phyloP scores from a whole-genome alignment of 1,284 basidiomycete species.

The Puccinia polysora region DNA sequence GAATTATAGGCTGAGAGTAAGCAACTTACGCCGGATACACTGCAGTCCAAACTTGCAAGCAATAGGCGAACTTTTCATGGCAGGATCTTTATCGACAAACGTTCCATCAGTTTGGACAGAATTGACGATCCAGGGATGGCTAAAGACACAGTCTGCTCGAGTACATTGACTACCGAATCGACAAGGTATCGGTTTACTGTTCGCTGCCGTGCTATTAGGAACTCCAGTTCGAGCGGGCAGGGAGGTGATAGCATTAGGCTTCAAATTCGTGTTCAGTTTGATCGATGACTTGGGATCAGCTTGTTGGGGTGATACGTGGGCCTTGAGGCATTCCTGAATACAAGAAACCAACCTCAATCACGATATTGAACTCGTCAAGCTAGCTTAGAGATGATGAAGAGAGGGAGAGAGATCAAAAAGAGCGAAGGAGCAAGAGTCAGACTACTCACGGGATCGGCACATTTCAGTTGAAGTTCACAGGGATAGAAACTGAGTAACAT shows the following conservation, averaged over 20 bases:
- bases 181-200: conserved; percentile 19
- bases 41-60: conserved; percentile 6
- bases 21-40: conserved; percentile 12
- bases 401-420: not conserved
- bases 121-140: conserved; percentile 32
- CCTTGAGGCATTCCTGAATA: conserved; percentile 35
- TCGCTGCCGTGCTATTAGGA: not conserved
- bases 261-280: not conserved
- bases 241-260: not conserved
- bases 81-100: not conserved
- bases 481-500: conserved; percentile 37
- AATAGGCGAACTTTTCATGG: not conserved
- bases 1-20: not conserved
- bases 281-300: conserved; percentile 40
- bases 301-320: conserved; percentile 40
- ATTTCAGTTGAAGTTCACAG: conserved; percentile 34
- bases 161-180: conserved; percentile 39
- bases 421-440: not conserved
- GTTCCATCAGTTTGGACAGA: not conserved
- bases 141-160: conserved; percentile 30
- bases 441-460: conserved; percentile 31
- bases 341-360: not conserved
- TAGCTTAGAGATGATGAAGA: not conserved
- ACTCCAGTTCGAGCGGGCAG: not conserved
- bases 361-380: not conserved